Conservation (phyloP, 2,329 filamentous ascomycete species). For the Sclerotinia nivalis region DNA sequence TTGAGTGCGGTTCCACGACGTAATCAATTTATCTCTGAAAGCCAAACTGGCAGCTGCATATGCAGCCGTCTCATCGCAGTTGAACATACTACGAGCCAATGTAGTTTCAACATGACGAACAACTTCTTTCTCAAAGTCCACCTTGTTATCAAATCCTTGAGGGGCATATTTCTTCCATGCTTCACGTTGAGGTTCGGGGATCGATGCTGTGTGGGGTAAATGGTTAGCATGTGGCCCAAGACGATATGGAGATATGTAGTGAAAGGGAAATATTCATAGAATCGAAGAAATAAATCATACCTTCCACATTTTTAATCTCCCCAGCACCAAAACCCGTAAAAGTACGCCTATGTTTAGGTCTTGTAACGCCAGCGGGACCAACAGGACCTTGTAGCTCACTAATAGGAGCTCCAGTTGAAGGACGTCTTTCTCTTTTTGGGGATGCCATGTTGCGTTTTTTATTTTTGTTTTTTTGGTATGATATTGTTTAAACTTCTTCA, state of each 20-base stretch:
- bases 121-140: slow-evolving; percentile 83
- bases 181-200: slow-evolving; percentile 84
- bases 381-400: slow-evolving; percentile 84
- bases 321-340: slow-evolving; percentile 86
- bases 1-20: slow-evolving; percentile 98
- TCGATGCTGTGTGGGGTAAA: slow-evolving; percentile 56
- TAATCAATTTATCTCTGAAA: slow-evolving; percentile 87
- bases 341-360: slow-evolving; percentile 97
- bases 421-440: slow-evolving; percentile 66
- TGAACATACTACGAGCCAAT: slow-evolving; percentile 92
- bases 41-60: slow-evolving; percentile 90
- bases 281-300: slow-evolving; percentile 48
- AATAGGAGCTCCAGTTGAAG: slow-evolving; percentile 79
- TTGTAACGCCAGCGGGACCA: slow-evolving; percentile 72
- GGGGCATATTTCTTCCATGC: slow-evolving; percentile 69
- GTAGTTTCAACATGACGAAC: slow-evolving; percentile 96
- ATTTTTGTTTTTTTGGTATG: neutral
- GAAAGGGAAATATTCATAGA: neutral
- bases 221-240: slow-evolving; percentile 5
- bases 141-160: slow-evolving; percentile 71
- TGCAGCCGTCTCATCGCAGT: slow-evolving; percentile 91
- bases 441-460: slow-evolving; percentile 1
- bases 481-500: neutral
- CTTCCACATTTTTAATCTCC: slow-evolving; percentile 93
- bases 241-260: no score